A percentile compares a stretch with the other conserved stretches of the same genome.
These are phyloP conservation scores for Durotheca rogersii DNA, from an alignment of 495 filamentous ascomycete species.

Conservation along the genomic window DNA sequence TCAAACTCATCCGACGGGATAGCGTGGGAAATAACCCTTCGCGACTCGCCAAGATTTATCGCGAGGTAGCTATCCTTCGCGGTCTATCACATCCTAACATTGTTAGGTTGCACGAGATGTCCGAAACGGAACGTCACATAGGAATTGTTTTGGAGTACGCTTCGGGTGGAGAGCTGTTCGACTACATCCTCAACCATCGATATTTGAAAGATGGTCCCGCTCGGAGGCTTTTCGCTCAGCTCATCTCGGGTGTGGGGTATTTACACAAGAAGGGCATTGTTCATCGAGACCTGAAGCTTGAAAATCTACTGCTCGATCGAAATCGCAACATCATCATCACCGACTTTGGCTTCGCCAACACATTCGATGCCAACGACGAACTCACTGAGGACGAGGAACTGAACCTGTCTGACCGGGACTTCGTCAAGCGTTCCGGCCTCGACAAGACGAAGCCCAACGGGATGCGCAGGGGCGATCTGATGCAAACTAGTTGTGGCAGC, in stretches of 20 bases:
- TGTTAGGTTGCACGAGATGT: slow-evolving; percentile 96
- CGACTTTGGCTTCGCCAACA: slow-evolving; percentile 99
- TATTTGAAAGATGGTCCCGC: slow-evolving; percentile 93
- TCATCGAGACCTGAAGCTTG: slow-evolving; percentile 94
- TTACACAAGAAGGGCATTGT: slow-evolving; percentile 99
- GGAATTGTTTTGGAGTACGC: slow-evolving; percentile 98
- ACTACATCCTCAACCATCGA: slow-evolving; percentile 94
- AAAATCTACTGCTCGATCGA: slow-evolving; percentile 92
- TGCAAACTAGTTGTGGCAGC: slow-evolving; percentile 81
- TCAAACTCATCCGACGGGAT: slow-evolving; percentile 95
- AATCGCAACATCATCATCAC: slow-evolving; percentile 99
- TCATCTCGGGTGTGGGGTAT: slow-evolving; percentile 96
- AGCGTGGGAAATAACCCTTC: slow-evolving; percentile 81
- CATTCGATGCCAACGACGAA: slow-evolving; percentile 86
- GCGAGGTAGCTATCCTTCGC: slow-evolving; percentile 87
- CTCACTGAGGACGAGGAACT: slow-evolving; percentile 87
- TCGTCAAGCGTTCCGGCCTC: slow-evolving; percentile 73
- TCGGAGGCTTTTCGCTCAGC: slow-evolving; percentile 88
- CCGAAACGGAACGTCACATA: slow-evolving; percentile 92
- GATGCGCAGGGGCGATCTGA: slow-evolving; percentile 68
- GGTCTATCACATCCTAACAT: slow-evolving; percentile 93
- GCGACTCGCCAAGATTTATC: slow-evolving; percentile 92
- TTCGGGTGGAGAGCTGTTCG: slow-evolving; percentile 95
- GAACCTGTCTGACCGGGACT: slow-evolving; percentile 79
- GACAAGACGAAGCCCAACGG: slow-evolving; percentile 62